Conservation (phyloP, 257 asterid genomes). For the Plantago ovata region DNA sequence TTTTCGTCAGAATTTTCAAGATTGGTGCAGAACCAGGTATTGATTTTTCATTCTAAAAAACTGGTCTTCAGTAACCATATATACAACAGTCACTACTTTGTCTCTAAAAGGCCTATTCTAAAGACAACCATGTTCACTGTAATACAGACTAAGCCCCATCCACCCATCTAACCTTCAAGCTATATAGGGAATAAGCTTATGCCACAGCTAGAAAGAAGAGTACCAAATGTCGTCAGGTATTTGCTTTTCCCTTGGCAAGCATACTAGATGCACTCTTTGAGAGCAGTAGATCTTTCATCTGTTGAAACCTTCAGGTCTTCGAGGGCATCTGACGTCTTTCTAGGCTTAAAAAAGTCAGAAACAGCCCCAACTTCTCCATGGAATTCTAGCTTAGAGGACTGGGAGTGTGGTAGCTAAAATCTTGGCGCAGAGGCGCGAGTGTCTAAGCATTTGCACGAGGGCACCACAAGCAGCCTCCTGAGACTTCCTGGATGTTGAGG, state of each 20-base stretch:
- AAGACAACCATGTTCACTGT: not conserved
- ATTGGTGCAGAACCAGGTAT: not conserved
- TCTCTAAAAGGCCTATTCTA: slow-evolving; percentile 14
- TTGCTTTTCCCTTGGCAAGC: slow-evolving; percentile 27
- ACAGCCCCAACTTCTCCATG: slow-evolving; percentile 44
- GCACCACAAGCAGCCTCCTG: slow-evolving; percentile 90
- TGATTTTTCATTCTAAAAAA: slow-evolving; percentile 2
- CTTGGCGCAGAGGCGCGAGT: slow-evolving; percentile 81
- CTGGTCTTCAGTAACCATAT: slow-evolving; percentile 9
- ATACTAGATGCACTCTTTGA: slow-evolving; percentile 54
- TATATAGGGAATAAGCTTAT: not conserved
- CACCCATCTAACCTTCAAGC: slow-evolving; percentile 10
- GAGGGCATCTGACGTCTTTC: slow-evolving; percentile 74
- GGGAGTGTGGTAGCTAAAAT: slow-evolving; percentile 43
- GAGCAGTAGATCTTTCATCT: slow-evolving; percentile 68
- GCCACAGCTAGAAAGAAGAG: not conserved
- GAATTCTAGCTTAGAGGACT: slow-evolving; percentile 31
- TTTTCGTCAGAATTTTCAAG: slow-evolving; percentile 4
- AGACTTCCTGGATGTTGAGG: slow-evolving; percentile 47
- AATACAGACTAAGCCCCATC: slow-evolving; percentile 9
- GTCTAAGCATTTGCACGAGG: slow-evolving; percentile 86
- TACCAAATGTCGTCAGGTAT: slow-evolving; percentile 15
- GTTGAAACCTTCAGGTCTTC: slow-evolving; percentile 80
- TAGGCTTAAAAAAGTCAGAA: slow-evolving; percentile 56
- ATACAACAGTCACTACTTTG: slow-evolving; percentile 20